A percentile compares a stretch with the other conserved stretches of the same genome.
These are phyloP conservation scores for Aphanomyces stellatus DNA, from an alignment of 352 stramenopile species.

Conservation along the genomic window DNA sequence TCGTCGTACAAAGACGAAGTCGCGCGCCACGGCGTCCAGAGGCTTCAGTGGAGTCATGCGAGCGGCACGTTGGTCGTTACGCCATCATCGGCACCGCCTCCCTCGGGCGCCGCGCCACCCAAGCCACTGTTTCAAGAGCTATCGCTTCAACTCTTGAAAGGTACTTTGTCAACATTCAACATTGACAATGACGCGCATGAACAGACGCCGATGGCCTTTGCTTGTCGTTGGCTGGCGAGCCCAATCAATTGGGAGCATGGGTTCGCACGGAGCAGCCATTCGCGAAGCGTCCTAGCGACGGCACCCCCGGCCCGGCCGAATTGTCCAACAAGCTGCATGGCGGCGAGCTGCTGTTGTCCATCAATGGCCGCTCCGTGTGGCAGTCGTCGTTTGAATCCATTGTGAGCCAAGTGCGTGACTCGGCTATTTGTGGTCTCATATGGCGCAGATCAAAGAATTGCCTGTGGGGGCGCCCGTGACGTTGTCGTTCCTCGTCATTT, in stretches of 20 bases:
- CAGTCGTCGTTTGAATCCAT: slow-evolving; percentile 65
- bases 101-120: slow-evolving; percentile 21
- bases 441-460: slow-evolving; percentile 42
- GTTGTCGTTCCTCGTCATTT: slow-evolving; percentile 50
- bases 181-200: slow-evolving; percentile 23
- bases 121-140: neutral
- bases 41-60: slow-evolving; percentile 50
- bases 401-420: slow-evolving; percentile 23
- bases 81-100: slow-evolving; percentile 32
- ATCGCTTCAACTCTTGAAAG: slow-evolving; percentile 2
- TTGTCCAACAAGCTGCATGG: slow-evolving; percentile 41
- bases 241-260: slow-evolving; percentile 63
- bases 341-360: slow-evolving; percentile 59
- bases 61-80: slow-evolving; percentile 54
- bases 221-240: slow-evolving; percentile 66
- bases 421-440: neutral
- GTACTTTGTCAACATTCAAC: neutral
- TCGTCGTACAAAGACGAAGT: slow-evolving; percentile 35
- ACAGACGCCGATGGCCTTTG: slow-evolving; percentile 58
- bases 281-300: slow-evolving; percentile 34
- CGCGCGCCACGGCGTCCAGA: slow-evolving; percentile 46
- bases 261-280: slow-evolving; percentile 73
- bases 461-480: slow-evolving; percentile 32
- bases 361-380: slow-evolving; percentile 36
- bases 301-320: slow-evolving; percentile 51